Percentiles rank a stretch among this genome's conserved stretches.
These are phyloP conservation scores for Pythium sp. DNA, from an alignment of 352 stramenopile species.

Conservation along the genomic window DNA sequence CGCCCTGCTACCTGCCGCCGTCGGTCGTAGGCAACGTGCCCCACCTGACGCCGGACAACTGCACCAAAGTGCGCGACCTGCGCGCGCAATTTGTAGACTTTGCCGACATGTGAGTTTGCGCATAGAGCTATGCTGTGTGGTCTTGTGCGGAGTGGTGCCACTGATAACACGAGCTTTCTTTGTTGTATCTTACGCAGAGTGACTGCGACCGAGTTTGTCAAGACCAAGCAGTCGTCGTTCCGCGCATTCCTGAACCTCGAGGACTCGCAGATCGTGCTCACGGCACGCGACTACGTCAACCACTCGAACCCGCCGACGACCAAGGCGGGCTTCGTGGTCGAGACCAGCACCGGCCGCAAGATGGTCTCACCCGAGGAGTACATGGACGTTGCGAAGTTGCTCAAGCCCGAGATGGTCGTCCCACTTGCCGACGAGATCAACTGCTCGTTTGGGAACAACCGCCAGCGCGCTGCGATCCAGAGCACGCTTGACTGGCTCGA, in stretches of 20 bases:
- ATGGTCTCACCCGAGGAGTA: constrained; percentile 47
- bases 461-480: constrained; percentile 61
- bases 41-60: constrained; percentile 77
- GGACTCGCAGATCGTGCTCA: constrained; percentile 53
- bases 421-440: constrained; percentile 68
- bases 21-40: constrained; percentile 65
- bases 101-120: constrained; percentile 55
- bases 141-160: not conserved
- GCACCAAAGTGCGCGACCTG: constrained; percentile 50
- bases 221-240: constrained; percentile 37
- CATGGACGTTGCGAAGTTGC: constrained; percentile 50
- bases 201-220: constrained; percentile 31
- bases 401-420: constrained; percentile 56
- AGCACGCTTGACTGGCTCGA: constrained; percentile 73
- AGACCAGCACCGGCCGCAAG: constrained; percentile 51
- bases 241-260: constrained; percentile 50
- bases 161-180: not conserved
- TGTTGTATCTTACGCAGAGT: constrained; percentile 18
- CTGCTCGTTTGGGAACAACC: constrained; percentile 54
- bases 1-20: constrained; percentile 73
- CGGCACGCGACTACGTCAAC: constrained; percentile 70
- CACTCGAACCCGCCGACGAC: constrained; percentile 48
- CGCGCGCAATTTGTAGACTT: constrained; percentile 66
- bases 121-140: constrained; percentile 1
- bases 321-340: constrained; percentile 55